These are phyloP conservation scores for Raddia distichophylla DNA, from an alignment of 176 grass and related monocot species.

Conservation along the genomic window DNA sequence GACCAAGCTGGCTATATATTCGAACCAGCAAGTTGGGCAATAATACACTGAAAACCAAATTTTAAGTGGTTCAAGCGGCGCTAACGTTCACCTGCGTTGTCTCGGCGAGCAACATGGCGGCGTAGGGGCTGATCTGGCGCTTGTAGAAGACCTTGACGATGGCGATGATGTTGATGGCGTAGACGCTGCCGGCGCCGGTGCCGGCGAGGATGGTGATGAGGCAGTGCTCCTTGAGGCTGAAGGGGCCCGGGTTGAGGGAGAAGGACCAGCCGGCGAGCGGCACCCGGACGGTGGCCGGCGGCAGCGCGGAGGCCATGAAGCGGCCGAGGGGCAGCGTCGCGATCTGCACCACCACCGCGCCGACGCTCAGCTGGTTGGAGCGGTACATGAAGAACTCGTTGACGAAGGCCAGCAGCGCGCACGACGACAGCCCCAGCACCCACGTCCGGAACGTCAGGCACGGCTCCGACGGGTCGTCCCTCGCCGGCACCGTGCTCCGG, in stretches of 20 bases:
- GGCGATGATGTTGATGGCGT: constrained; percentile 78
- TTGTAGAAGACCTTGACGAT: constrained; percentile 85
- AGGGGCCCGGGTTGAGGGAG: no score
- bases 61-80: no score
- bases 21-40: no score
- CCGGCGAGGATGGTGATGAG: neutral
- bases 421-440: constrained; percentile 63
- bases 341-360: constrained; percentile 66
- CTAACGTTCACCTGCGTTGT: no score
- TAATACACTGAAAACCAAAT: no score
- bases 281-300: no score
- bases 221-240: no score
- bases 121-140: constrained; percentile 58
- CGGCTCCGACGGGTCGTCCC: constrained; percentile 63
- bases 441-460: constrained; percentile 80
- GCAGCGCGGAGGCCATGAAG: no score
- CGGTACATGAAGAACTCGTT: constrained; percentile 94
- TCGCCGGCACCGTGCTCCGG: constrained; percentile 59
- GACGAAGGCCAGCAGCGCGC: constrained; percentile 65
- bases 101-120: constrained; percentile 44
- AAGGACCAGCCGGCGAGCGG: no score
- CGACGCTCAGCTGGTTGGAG: constrained; percentile 62
- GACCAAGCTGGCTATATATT: no score
- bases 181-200: constrained; percentile 51
- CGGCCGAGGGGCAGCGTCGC: no score